A percentile compares a stretch with the other conserved stretches of the same genome.
phyloP scores from a whole-genome alignment of 164 flowering plant genomes.

The Chimonanthus praecox region DNA sequence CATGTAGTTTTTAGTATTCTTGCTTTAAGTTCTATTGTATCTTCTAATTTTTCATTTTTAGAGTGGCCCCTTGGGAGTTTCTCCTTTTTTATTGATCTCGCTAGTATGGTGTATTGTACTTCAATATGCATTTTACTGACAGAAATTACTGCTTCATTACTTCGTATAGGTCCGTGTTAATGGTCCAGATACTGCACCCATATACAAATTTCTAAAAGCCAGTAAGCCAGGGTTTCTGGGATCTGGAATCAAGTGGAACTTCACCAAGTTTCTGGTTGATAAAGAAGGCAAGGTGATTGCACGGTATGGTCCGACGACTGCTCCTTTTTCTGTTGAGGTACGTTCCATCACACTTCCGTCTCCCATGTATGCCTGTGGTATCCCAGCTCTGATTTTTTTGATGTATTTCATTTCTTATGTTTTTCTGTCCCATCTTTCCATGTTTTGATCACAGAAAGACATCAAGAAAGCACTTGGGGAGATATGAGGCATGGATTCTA shows the following conservation, averaged over 20 bases:
- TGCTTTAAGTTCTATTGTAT: no score
- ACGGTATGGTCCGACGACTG: slow-evolving; percentile 51
- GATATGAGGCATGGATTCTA: neutral
- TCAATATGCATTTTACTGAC: neutral
- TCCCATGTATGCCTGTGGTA: neutral
- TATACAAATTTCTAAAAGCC: slow-evolving; percentile 67
- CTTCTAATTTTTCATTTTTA: no score
- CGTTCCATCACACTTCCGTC: neutral
- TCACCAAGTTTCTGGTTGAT: slow-evolving; percentile 76
- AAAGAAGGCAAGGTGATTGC: slow-evolving; percentile 55
- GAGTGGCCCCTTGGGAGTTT: no score
- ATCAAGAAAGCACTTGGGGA: slow-evolving; percentile 20
- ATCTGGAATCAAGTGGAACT: slow-evolving; percentile 77
- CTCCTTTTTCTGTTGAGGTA: slow-evolving; percentile 66
- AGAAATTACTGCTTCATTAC: neutral
- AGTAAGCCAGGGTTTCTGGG: slow-evolving; percentile 45
- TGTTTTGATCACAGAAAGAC: slow-evolving; percentile 16
- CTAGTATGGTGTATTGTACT: no score
- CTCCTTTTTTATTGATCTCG: no score
- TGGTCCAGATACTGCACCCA: slow-evolving; percentile 70
- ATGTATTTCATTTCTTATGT: neutral
- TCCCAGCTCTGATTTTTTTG: no score
- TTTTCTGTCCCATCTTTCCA: slow-evolving; percentile 1
- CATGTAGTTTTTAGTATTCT: no score
- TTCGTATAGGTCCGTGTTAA: slow-evolving; percentile 57